phyloP scores from a whole-genome alignment of 345 rosid species.

The Eutrema heterophyllum region DNA sequence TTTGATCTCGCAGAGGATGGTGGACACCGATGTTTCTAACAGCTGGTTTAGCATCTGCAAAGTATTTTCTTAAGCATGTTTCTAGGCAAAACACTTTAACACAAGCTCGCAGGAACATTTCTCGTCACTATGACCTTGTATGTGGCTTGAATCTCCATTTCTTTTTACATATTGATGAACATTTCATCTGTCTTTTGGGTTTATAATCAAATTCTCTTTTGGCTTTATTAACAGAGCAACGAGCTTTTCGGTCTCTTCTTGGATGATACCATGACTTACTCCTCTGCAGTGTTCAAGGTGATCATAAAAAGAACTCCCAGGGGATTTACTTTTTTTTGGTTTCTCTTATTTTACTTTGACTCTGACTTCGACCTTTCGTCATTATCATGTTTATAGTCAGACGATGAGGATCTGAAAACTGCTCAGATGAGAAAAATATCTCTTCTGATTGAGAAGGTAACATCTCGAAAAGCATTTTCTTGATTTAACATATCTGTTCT shows the following conservation, averaged over 20 bases:
- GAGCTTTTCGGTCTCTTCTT: slow-evolving; percentile 71
- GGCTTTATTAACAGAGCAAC: slow-evolving; percentile 52
- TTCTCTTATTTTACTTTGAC: neutral
- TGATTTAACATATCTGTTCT: neutral
- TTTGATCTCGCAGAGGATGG: slow-evolving; percentile 63
- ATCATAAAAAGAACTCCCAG: neutral
- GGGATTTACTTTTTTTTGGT: neutral
- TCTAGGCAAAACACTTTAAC: slow-evolving; percentile 73
- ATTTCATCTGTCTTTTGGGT: neutral
- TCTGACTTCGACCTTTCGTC: neutral
- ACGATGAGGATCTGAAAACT: slow-evolving; percentile 57
- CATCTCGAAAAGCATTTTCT: neutral
- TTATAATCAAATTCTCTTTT: neutral
- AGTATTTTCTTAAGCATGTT: slow-evolving; percentile 67
- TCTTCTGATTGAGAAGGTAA: slow-evolving; percentile 67
- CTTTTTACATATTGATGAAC: neutral
- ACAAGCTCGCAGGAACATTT: slow-evolving; percentile 90
- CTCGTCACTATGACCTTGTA: slow-evolving; percentile 94
- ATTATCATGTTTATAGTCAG: slow-evolving; percentile 33
- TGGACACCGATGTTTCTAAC: slow-evolving; percentile 86
- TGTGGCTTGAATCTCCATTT: neutral
- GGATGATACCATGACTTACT: slow-evolving; percentile 90
- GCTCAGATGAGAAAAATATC: slow-evolving; percentile 79
- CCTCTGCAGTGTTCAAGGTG: slow-evolving; percentile 83
- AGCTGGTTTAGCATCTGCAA: slow-evolving; percentile 71